These are phyloP conservation scores for Cercospora sojina DNA, from an alignment of 2,329 filamentous ascomycete genomes.

Conservation along the genomic window DNA sequence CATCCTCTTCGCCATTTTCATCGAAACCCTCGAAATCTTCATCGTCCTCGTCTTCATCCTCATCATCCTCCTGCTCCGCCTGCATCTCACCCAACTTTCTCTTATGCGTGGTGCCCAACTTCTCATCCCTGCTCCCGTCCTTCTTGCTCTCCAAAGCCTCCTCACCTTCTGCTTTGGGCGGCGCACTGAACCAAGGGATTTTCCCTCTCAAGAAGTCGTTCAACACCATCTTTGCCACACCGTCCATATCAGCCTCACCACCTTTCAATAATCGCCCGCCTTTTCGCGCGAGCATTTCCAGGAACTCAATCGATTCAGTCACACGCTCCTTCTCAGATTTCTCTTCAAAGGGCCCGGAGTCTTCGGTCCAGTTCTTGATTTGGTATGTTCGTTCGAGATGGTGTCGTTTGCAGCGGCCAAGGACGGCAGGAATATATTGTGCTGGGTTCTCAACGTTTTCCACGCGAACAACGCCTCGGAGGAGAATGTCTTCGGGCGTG, in stretches of 20 bases:
- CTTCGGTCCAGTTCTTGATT: constrained; percentile 64
- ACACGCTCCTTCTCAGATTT: constrained; percentile 34
- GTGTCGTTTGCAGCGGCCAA: constrained; percentile 75
- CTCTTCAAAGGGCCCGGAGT: constrained; percentile 23
- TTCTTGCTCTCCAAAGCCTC: constrained; percentile 50
- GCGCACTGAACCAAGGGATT: constrained; percentile 91
- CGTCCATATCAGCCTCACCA: constrained; percentile 92
- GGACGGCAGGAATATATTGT: constrained; percentile 85
- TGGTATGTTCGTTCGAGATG: constrained; percentile 95
- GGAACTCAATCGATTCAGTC: constrained; percentile 72
- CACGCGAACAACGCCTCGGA: constrained; percentile 87
- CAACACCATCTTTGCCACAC: constrained; percentile 92
- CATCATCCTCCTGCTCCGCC: constrained; percentile 34
- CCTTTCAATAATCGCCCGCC: constrained; percentile 81
- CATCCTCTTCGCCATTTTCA: constrained; percentile 37
- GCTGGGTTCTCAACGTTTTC: constrained; percentile 96
- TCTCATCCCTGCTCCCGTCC: constrained; percentile 68
- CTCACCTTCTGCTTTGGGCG: constrained; percentile 55
- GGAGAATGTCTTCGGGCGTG: constrained; percentile 79
- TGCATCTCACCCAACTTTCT: constrained; percentile 65
- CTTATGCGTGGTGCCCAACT: constrained; percentile 77
- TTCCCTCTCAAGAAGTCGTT: constrained; percentile 96
- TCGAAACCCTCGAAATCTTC: constrained; percentile 35
- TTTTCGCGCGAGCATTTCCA: constrained; percentile 84
- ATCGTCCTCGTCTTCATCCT: constrained; percentile 31